Conservation (phyloP, 495 filamentous ascomycete species). For the Podospora pseudopauciseta region DNA sequence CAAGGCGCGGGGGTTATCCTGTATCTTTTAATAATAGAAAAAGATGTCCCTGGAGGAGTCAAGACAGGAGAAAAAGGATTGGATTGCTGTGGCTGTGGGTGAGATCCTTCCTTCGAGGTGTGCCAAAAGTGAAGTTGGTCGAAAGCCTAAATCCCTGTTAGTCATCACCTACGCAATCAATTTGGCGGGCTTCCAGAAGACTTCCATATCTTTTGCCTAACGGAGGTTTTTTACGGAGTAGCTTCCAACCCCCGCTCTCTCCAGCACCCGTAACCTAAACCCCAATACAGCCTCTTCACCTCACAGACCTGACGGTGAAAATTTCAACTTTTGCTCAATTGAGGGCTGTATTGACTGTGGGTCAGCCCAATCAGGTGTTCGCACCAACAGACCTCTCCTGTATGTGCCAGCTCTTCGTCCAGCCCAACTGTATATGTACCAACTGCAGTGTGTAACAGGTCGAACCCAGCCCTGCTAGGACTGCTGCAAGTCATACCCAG, state of each 20-base stretch:
- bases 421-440: conserved; percentile 15
- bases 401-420: conserved; percentile 1
- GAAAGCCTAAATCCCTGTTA: background rate
- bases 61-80: background rate
- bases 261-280: background rate
- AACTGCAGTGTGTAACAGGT: background rate
- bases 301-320: background rate
- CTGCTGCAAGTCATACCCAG: conserved; percentile 21
- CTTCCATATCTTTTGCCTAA: background rate
- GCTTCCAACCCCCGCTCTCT: background rate
- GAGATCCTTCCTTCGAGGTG: background rate
- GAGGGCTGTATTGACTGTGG: background rate
- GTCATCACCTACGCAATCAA: background rate
- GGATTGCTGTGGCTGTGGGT: background rate
- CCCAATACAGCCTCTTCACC: background rate
- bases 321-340: background rate
- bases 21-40: background rate
- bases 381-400: background rate
- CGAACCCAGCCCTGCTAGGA: conserved; percentile 10
- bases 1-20: background rate
- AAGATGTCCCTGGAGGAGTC: background rate
- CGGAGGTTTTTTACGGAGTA: background rate
- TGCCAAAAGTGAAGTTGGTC: background rate
- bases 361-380: background rate
- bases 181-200: background rate